phyloP scores from a whole-genome alignment of 768 basidiomycete genomes.

The Pluteus cervinus region DNA sequence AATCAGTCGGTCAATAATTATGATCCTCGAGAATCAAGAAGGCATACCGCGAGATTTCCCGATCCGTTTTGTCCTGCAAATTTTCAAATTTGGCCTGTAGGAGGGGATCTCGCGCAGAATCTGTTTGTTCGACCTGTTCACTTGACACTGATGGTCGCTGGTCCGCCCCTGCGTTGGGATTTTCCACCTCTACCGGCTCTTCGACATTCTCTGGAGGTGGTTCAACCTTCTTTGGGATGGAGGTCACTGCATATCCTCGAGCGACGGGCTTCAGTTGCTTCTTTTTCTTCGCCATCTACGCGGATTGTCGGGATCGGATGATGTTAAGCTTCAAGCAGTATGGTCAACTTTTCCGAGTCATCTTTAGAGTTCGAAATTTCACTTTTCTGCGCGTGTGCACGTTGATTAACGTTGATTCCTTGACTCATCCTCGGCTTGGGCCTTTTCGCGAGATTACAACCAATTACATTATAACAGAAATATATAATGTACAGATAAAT shows the following conservation, averaged over 20 bases:
- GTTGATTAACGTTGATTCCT: no score
- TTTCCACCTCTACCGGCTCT: constrained; percentile 17
- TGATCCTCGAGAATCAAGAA: background rate
- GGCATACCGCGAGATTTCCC: constrained; percentile 67
- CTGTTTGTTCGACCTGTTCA: constrained; percentile 26
- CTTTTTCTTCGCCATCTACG: constrained; percentile 75
- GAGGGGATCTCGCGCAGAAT: constrained; percentile 44
- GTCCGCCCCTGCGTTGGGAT: background rate
- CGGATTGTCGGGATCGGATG: no score
- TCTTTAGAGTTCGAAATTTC: no score
- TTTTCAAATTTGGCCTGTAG: constrained; percentile 76
- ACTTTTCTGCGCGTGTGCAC: no score
- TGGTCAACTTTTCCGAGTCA: no score
- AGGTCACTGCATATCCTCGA: constrained; percentile 79
- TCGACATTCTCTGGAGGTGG: constrained; percentile 17
- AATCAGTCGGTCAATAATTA: constrained; percentile 4
- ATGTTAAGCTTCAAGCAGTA: no score
- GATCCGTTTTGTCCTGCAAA: constrained; percentile 83
- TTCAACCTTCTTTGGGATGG: constrained; percentile 69
- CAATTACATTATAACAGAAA: no score
- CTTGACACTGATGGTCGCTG: background rate
- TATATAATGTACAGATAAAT: no score
- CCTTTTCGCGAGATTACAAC: no score
- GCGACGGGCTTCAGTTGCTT: constrained; percentile 67
- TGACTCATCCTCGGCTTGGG: no score